phyloP scores from a whole-genome alignment of 2,329 filamentous ascomycete genomes.

The Acephala macrosclerotiorum region DNA sequence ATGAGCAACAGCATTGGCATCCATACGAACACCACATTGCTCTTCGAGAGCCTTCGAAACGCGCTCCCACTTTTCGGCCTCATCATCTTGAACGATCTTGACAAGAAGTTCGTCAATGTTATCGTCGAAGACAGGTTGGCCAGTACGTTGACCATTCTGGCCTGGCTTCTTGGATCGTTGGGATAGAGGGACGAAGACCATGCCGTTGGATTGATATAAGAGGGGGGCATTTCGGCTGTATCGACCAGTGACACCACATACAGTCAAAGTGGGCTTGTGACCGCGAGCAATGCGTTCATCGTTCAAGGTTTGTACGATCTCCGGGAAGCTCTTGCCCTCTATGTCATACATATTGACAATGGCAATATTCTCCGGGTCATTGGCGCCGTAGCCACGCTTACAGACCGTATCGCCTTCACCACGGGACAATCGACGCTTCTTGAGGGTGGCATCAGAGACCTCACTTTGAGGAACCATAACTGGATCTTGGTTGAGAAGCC shows the following conservation, averaged over 20 bases:
- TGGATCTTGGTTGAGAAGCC: constrained; percentile 34
- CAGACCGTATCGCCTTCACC: constrained; percentile 27
- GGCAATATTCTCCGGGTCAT: constrained; percentile 43
- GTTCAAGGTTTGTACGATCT: constrained; percentile 39
- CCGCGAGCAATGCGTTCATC: constrained; percentile 31
- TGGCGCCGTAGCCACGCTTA: constrained; percentile 41
- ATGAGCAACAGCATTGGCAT: constrained; percentile 13
- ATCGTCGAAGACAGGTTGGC: constrained; percentile 28
- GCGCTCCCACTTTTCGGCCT: constrained; percentile 34
- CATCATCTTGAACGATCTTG: constrained; percentile 26
- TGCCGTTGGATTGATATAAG: constrained; percentile 38
- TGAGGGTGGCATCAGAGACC: constrained; percentile 35
- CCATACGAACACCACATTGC: constrained; percentile 25
- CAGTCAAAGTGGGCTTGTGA: constrained; percentile 31
- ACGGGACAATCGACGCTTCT: constrained; percentile 38
- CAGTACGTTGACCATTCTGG: neutral
- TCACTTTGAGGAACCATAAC: constrained; percentile 23
- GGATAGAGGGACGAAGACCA: constrained; percentile 35
- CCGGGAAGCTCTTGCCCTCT: constrained; percentile 26
- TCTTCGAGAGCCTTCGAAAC: constrained; percentile 31
- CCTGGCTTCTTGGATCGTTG: constrained; percentile 26
- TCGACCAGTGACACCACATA: constrained; percentile 36
- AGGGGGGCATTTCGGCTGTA: constrained; percentile 44
- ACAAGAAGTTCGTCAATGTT: constrained; percentile 34
- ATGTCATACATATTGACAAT: constrained; percentile 43